phyloP scores from a whole-genome alignment of 306 rosid species.

The Castanea crenata region DNA sequence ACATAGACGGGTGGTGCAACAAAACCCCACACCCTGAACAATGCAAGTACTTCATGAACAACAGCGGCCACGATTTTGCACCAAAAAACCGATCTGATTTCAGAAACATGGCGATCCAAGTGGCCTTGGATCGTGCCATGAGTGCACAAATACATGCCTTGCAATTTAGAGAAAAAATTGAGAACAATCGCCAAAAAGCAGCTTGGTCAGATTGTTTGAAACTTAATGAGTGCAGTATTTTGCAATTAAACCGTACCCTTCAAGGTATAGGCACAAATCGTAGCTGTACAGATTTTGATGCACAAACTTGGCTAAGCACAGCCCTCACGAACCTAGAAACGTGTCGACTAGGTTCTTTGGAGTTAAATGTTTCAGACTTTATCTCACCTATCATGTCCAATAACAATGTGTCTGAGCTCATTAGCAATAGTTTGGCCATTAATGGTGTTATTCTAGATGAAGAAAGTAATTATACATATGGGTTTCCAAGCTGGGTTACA shows the following conservation, averaged over 20 bases:
- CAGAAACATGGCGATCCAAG: conserved; percentile 35
- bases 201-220: conserved; percentile 61
- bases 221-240: conserved; percentile 54
- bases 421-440: conserved; percentile 67
- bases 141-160: conserved; percentile 20
- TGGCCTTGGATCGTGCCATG: conserved; percentile 51
- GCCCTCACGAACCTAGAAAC: conserved; percentile 75
- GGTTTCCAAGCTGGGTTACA: conserved; percentile 61
- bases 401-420: conserved; percentile 58
- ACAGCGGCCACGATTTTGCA: conserved; percentile 10
- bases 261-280: conserved; percentile 18
- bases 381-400: conserved; percentile 19
- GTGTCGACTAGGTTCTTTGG: conserved; percentile 50
- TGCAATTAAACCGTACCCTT: conserved; percentile 61
- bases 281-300: conserved; percentile 53
- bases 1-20: conserved; percentile 71
- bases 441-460: conserved; percentile 38
- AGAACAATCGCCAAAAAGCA: conserved; percentile 30
- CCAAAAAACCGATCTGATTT: conserved; percentile 49
- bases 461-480: not conserved
- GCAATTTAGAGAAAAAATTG: not conserved
- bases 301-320: conserved; percentile 91
- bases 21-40: conserved; percentile 72
- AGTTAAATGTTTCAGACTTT: conserved; percentile 42
- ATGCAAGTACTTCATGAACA: conserved; percentile 56